These are phyloP conservation scores for Trichocomaceae sp. DNA, from an alignment of 2,329 filamentous ascomycete genomes.

Conservation along the genomic window DNA sequence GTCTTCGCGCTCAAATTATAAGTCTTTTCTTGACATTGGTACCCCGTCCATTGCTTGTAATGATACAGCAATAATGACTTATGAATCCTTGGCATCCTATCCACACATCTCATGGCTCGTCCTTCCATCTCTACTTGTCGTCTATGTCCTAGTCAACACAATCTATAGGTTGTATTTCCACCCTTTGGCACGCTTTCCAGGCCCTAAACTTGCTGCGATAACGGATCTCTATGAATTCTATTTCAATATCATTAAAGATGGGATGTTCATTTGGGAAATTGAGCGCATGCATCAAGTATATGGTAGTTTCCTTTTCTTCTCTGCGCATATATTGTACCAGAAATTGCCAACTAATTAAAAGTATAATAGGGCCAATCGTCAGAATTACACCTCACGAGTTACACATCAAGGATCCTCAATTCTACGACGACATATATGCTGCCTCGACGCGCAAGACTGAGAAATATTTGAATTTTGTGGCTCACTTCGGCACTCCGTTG, in stretches of 20 bases:
- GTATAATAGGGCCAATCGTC: conserved; percentile 25
- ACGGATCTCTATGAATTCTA: conserved; percentile 31
- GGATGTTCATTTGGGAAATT: conserved; percentile 30
- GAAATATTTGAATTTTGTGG: conserved; percentile 20
- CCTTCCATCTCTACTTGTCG: not conserved
- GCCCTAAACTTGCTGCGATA: conserved; percentile 27
- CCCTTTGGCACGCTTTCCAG: conserved; percentile 27
- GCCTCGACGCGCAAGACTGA: conserved; percentile 20
- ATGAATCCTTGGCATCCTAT: not conserved
- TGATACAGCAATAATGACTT: not conserved
- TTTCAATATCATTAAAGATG: conserved; percentile 27
- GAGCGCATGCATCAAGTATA: conserved; percentile 29
- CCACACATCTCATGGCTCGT: not conserved
- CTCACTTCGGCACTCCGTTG: conserved; percentile 14
- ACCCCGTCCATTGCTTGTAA: not conserved
- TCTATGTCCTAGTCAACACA: not conserved
- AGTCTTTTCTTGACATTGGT: not conserved
- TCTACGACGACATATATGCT: conserved; percentile 29
- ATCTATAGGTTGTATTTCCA: conserved; percentile 29
- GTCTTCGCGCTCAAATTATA: too few relatives aligned
- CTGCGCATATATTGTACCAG: not conserved
- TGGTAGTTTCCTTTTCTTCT: conserved; percentile 16
- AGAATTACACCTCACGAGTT: conserved; percentile 30
- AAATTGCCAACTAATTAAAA: not conserved
- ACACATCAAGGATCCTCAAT: conserved; percentile 29